Percentiles rank a stretch among this genome's conserved stretches.
Conservation (phyloP, 2,329 filamentous ascomycete species). For the Sporothrix dimorphospora region DNA sequence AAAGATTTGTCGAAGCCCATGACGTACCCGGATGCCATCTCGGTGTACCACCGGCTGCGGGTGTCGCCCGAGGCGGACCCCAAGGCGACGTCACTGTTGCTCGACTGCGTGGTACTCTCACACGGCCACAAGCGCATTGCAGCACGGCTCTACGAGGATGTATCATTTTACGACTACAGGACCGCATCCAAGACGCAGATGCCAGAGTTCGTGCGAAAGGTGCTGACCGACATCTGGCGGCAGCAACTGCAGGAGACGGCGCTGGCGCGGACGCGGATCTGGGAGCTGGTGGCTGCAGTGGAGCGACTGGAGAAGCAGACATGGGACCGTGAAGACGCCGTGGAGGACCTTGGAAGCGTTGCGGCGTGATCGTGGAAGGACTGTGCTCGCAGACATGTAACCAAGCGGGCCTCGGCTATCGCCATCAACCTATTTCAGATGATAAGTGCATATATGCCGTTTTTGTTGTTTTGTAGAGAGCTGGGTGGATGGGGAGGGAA, state of each 20-base stretch:
- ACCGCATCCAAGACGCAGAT: slow-evolving; percentile 44
- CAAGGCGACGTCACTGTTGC: slow-evolving; percentile 57
- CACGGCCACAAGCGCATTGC: slow-evolving; percentile 73
- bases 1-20: slow-evolving; percentile 62
- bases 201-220: slow-evolving; percentile 47
- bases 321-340: slow-evolving; percentile 72
- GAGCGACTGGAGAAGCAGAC: slow-evolving; percentile 68
- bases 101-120: slow-evolving; percentile 70
- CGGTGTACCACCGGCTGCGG: slow-evolving; percentile 78
- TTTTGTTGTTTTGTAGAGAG: no score
- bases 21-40: slow-evolving; percentile 79
- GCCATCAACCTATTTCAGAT: no score
- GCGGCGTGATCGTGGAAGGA: slow-evolving; percentile 36
- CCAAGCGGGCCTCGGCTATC: no score
- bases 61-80: slow-evolving; percentile 50
- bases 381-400: not conserved
- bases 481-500: no score
- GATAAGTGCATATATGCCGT: no score
- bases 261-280: slow-evolving; percentile 57
- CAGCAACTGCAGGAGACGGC: slow-evolving; percentile 60
- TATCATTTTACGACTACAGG: slow-evolving; percentile 72
- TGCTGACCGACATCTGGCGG: slow-evolving; percentile 43
- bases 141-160: slow-evolving; percentile 75
- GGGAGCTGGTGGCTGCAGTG: slow-evolving; percentile 60
- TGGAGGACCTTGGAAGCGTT: slow-evolving; percentile 66